Conservation (phyloP, 495 filamentous ascomycete species). For the Aspergillus campestris region DNA sequence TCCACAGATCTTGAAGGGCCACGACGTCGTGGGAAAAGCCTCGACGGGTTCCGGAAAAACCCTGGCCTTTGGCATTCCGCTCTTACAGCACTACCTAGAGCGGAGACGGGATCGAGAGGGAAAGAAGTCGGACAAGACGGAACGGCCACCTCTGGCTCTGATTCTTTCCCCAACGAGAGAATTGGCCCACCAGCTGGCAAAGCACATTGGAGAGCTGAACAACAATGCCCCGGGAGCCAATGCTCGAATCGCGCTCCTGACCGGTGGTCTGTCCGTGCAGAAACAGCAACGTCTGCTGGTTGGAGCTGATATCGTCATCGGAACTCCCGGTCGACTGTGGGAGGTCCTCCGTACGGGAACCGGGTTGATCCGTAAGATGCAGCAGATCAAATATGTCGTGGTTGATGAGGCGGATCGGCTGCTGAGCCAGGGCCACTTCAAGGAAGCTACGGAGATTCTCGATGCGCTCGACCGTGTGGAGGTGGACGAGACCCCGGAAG, state of each 20-base stretch:
- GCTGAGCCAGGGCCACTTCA: conserved; percentile 87
- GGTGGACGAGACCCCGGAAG: conserved; percentile 26
- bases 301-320: conserved; percentile 77
- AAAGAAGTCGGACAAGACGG: conserved; percentile 15
- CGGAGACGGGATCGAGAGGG: conserved; percentile 15
- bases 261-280: conserved; percentile 82
- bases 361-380: conserved; percentile 56
- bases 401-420: conserved; percentile 93
- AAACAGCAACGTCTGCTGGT: conserved; percentile 80
- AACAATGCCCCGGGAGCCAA: conserved; percentile 45
- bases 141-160: conserved; percentile 59
- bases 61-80: conserved; percentile 72
- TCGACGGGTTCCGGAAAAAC: conserved; percentile 98
- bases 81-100: conserved; percentile 40
- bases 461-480: conserved; percentile 57
- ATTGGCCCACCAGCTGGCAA: conserved; percentile 79
- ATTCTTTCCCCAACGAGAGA: conserved; percentile 89
- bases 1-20: conserved; percentile 71
- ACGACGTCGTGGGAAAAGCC: conserved; percentile 90
- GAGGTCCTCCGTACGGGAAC: conserved; percentile 69
- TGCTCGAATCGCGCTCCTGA: conserved; percentile 69
- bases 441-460: conserved; percentile 83
- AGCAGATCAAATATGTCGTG: conserved; percentile 69
- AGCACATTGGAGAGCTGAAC: conserved; percentile 69
- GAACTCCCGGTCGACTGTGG: conserved; percentile 89